A percentile compares a stretch with the other conserved stretches of the same genome.
phyloP scores from a whole-genome alignment of 2,329 filamentous ascomycete genomes.

The Ceratocystis alfenasii region DNA sequence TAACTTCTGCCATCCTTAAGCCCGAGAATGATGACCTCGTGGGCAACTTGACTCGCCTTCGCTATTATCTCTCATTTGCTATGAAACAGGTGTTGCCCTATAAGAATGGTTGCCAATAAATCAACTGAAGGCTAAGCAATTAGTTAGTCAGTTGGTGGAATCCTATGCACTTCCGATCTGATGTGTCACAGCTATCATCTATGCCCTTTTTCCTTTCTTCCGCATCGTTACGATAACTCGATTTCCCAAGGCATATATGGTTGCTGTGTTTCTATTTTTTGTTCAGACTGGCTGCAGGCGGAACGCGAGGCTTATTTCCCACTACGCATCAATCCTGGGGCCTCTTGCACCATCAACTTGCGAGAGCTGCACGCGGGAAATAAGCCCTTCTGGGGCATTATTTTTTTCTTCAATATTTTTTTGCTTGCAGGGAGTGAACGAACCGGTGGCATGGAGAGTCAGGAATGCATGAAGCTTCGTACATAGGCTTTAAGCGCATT shows the following conservation, averaged over 20 bases:
- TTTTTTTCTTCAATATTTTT: constrained; percentile 6
- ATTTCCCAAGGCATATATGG: neutral
- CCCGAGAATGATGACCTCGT: neutral
- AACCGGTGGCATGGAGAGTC: neutral
- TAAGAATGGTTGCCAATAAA: neutral
- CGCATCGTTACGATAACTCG: neutral
- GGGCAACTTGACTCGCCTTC: neutral
- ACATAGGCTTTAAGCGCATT: neutral
- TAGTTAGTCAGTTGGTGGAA: neutral
- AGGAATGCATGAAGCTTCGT: neutral
- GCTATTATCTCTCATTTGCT: neutral
- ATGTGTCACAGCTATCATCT: neutral
- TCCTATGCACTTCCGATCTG: neutral
- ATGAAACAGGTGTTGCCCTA: neutral
- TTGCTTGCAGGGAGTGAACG: neutral
- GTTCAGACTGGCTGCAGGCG: neutral
- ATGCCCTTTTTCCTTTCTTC: neutral
- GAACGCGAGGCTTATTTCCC: neutral
- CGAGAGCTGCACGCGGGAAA: neutral
- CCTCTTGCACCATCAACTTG: neutral
- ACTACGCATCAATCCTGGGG: neutral
- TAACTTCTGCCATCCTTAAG: neutral
- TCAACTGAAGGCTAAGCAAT: neutral
- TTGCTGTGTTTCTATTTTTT: neutral
- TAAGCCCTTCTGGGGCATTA: constrained; percentile 22